Evolutionary conservation across 495 filamentous ascomycete genomes (phyloP), one percentile per base, ranked within the genome.

Genomic region (Hypoxylon cercidicola): DNA sequence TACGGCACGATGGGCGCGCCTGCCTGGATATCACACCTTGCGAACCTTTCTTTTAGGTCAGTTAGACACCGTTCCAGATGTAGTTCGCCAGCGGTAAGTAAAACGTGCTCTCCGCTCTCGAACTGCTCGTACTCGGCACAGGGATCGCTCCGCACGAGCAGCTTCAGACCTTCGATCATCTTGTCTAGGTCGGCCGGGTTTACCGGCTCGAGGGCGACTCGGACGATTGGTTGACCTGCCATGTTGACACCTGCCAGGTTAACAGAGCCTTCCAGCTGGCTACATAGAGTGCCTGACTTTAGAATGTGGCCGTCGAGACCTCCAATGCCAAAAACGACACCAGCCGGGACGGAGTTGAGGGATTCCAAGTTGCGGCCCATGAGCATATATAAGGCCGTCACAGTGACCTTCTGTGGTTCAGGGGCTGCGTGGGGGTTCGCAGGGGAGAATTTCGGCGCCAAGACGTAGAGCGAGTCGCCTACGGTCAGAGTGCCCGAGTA

Each of bases 111-210:
- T 50, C 95, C 95, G 57, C 87, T 97, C 54, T 89, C 86, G 20
- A 98, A 89, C 10, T 96, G 90, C 70, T 97, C 93, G 68, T 99
- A 99, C 72, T 93, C 88, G 13, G 93, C 96, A 66, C 95, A 98
- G 1, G 95, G 94, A 71, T 99, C 95, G 71, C 92, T 95, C 72
- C 97, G 92, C 56, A 96, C 93, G 7, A 99, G 88, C 47, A 99
- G 79, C 55, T 89, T 86, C 51, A 98, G 82, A 0, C 95, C 95
- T 10, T 83, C 82, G 45, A 99, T 90, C 93, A 99, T 94, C 76
- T 95, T 97, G 68, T 91, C 86, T 35, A 99, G 79, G 69, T 99
- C 92, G 32, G 84, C 87, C 0, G 96, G 95, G 68, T 93, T 93
- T 34, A 83, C 87, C 0, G 95, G 95, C 71, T 98, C 96, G 4